Conservation (phyloP, 2,329 filamentous ascomycete species). For the Thelonectria olida region DNA sequence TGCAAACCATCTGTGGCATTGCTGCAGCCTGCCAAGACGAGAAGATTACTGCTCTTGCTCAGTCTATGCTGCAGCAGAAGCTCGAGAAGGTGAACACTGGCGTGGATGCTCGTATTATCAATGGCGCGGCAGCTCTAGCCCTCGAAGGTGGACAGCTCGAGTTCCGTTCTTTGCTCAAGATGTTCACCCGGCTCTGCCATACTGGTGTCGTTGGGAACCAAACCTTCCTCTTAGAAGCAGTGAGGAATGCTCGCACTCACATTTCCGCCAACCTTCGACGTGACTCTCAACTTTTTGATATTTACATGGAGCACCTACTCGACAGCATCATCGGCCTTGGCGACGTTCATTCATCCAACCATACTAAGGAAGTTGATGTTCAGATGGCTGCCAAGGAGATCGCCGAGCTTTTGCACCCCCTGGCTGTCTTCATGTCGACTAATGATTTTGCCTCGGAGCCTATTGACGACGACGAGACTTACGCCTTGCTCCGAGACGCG, state of each 20-base stretch:
- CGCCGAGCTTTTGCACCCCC: slow-evolving; percentile 82
- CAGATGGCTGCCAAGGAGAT: slow-evolving; percentile 89
- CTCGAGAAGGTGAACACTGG: slow-evolving; percentile 82
- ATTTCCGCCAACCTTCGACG: slow-evolving; percentile 76
- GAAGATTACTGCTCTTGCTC: slow-evolving; percentile 91
- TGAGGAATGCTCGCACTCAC: slow-evolving; percentile 79
- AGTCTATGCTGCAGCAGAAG: slow-evolving; percentile 97
- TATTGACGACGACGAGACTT: slow-evolving; percentile 71
- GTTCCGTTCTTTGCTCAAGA: slow-evolving; percentile 85
- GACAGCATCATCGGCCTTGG: slow-evolving; percentile 91
- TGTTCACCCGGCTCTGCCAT: slow-evolving; percentile 80
- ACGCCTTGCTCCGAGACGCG: slow-evolving; percentile 82
- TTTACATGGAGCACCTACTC: slow-evolving; percentile 85
- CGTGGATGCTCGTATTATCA: slow-evolving; percentile 87
- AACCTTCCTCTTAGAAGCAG: slow-evolving; percentile 73
- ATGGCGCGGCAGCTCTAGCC: slow-evolving; percentile 81
- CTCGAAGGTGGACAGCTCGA: slow-evolving; percentile 81
- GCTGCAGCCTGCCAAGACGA: slow-evolving; percentile 83
- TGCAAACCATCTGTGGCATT: slow-evolving; percentile 94
- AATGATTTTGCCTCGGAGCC: slow-evolving; percentile 64
- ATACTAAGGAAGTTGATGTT: slow-evolving; percentile 79
- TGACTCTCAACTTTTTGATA: slow-evolving; percentile 79
- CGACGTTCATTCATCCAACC: slow-evolving; percentile 79
- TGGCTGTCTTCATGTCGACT: slow-evolving; percentile 83
- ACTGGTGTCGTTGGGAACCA: slow-evolving; percentile 78